Evolutionary conservation across 148 eudicot genomes (phyloP).

Genomic region (Chenopodium album): DNA sequence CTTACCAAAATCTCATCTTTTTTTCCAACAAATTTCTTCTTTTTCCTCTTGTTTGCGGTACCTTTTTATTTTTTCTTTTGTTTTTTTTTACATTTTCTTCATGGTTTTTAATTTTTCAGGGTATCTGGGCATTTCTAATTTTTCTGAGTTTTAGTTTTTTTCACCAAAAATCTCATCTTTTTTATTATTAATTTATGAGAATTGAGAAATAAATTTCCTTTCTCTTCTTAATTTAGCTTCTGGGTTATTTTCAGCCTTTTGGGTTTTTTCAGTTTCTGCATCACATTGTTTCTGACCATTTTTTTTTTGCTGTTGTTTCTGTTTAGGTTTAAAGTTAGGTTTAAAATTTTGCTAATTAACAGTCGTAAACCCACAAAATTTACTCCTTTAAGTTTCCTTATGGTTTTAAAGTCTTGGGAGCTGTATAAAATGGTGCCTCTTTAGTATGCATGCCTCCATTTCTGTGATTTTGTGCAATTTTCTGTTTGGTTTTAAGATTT

Average conservation of each 20-base stretch:
- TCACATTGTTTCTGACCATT: constrained; percentile 7
- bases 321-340: not conserved
- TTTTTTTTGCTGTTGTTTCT: not conserved
- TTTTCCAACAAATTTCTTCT: not conserved
- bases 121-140: constrained; percentile 11
- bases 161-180: not conserved
- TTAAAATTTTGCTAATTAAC: not conserved
- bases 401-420: not conserved
- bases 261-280: not conserved
- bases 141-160: too few relatives aligned
- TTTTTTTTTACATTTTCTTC: not conserved
- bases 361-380: not conserved
- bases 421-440: constrained; percentile 12
- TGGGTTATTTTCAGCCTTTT: constrained; percentile 27
- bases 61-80: not conserved
- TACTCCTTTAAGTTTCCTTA: not conserved
- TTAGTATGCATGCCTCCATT: constrained; percentile 23
- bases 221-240: constrained; percentile 27
- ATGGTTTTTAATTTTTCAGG: too few relatives aligned
- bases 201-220: not conserved
- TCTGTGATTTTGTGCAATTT: not conserved
- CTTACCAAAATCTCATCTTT: constrained; percentile 8
- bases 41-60: not conserved
- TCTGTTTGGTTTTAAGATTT: not conserved
- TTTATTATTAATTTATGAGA: not conserved